Conservation (phyloP, 2,329 filamentous ascomycete genomes). For the Verticillium dahliae region DNA sequence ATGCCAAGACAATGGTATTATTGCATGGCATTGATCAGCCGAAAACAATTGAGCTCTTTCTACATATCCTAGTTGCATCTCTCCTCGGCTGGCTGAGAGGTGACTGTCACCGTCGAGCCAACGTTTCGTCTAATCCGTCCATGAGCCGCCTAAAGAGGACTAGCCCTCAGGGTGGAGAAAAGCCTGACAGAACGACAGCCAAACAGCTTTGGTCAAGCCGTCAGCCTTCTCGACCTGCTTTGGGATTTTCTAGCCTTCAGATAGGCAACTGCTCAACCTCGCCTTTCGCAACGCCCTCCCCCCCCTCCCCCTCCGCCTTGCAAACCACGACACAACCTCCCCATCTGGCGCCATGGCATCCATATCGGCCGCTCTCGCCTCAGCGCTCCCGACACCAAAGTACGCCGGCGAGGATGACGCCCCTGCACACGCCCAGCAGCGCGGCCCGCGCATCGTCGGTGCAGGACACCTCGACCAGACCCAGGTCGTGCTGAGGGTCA, state of each 20-base stretch:
- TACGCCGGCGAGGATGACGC: constrained; percentile 83
- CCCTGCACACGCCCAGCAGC: constrained; percentile 62
- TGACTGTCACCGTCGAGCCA: background rate
- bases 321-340: background rate
- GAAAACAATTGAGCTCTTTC: no score
- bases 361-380: constrained; percentile 65
- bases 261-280: background rate
- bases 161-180: background rate
- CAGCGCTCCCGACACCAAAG: constrained; percentile 80
- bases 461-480: constrained; percentile 75
- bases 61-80: no score
- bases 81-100: no score
- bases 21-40: no score
- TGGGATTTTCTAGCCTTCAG: background rate
- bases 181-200: background rate
- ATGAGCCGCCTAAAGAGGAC: background rate
- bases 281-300: background rate
- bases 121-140: background rate
- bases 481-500: constrained; percentile 72
- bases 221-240: background rate
- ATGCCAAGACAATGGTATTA: no score
- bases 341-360: constrained; percentile 48
- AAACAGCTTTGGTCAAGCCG: background rate
- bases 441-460: constrained; percentile 76
- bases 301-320: no score